Conservation (phyloP, 2,329 filamentous ascomycete species). For the Aureobasidium musti region DNA sequence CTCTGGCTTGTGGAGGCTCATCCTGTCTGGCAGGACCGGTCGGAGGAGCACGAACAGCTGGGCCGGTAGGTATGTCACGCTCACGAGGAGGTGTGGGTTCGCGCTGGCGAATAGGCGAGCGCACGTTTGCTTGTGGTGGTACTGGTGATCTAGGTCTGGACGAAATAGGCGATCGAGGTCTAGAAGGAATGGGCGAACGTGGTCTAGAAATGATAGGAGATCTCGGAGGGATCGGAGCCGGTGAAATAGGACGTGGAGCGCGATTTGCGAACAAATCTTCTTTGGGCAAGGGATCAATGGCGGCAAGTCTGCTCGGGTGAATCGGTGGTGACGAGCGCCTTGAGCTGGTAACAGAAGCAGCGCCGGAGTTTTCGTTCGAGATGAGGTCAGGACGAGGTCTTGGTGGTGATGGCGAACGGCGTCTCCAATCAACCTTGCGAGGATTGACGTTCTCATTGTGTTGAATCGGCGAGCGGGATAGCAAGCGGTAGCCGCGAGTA, state of each 20-base stretch:
- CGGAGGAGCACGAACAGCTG: constrained; percentile 37
- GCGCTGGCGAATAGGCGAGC: constrained; percentile 43
- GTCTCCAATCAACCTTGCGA: constrained; percentile 53
- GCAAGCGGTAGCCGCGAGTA: constrained; percentile 48
- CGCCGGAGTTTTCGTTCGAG: constrained; percentile 54
- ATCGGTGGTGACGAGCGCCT: constrained; percentile 62
- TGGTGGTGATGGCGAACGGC: constrained; percentile 56
- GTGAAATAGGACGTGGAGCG: constrained; percentile 35
- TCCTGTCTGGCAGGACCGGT: constrained; percentile 36
- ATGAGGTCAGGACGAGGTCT: constrained; percentile 39
- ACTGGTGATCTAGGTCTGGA: constrained; percentile 20
- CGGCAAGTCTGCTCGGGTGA: constrained; percentile 56
- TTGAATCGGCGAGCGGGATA: constrained; percentile 57
- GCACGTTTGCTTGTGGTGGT: constrained; percentile 12
- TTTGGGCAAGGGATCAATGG: constrained; percentile 37
- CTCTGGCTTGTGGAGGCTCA: constrained; percentile 29
- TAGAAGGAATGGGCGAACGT: constrained; percentile 11
- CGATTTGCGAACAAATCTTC: constrained; percentile 33
- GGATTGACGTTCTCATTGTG: constrained; percentile 54
- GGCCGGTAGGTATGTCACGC: constrained; percentile 37
- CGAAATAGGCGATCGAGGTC: constrained; percentile 19
- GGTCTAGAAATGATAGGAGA: constrained; percentile 10
- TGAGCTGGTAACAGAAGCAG: constrained; percentile 59
- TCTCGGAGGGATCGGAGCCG: constrained; percentile 30
- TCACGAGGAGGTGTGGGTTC: constrained; percentile 39